Evolutionary conservation across 768 basidiomycete species (phyloP).

Genomic region (Pisolithus sp.): DNA sequence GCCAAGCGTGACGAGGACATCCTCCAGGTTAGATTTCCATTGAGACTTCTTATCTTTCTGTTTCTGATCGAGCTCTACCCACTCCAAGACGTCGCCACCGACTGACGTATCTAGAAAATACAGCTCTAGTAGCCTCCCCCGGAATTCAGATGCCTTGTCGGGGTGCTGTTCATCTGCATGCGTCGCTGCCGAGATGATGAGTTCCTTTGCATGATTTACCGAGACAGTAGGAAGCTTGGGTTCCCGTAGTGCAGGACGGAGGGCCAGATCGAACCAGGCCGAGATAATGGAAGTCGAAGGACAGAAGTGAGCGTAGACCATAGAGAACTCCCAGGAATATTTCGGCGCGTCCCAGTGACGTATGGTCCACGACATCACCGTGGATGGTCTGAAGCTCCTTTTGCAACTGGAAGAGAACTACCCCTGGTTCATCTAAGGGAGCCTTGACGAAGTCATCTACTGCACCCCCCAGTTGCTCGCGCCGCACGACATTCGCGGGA

Average conservation of each 20-base stretch:
- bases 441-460: slow-evolving; percentile 54
- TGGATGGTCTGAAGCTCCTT: slow-evolving; percentile 62
- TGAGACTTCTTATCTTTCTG: slow-evolving; percentile 52
- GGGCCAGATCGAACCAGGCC: slow-evolving; percentile 74
- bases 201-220: slow-evolving; percentile 62
- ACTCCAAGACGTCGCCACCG: slow-evolving; percentile 67
- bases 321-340: slow-evolving; percentile 61
- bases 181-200: slow-evolving; percentile 58
- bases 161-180: slow-evolving; percentile 36
- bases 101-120: slow-evolving; percentile 75
- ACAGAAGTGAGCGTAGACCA: slow-evolving; percentile 54
- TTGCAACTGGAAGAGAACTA: slow-evolving; percentile 46
- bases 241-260: slow-evolving; percentile 73
- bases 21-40: slow-evolving; percentile 79
- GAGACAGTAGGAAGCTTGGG: slow-evolving; percentile 56
- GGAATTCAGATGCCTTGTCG: slow-evolving; percentile 58
- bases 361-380: slow-evolving; percentile 59
- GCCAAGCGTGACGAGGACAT: slow-evolving; percentile 62
- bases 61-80: slow-evolving; percentile 57
- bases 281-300: slow-evolving; percentile 64
- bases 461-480: slow-evolving; percentile 41
- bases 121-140: slow-evolving; percentile 62
- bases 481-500: slow-evolving; percentile 43
- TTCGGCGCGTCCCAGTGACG: slow-evolving; percentile 54
- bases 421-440: slow-evolving; percentile 41